phyloP scores from a whole-genome alignment of 2,329 filamentous ascomycete species.

The Sclerotinia minor region DNA sequence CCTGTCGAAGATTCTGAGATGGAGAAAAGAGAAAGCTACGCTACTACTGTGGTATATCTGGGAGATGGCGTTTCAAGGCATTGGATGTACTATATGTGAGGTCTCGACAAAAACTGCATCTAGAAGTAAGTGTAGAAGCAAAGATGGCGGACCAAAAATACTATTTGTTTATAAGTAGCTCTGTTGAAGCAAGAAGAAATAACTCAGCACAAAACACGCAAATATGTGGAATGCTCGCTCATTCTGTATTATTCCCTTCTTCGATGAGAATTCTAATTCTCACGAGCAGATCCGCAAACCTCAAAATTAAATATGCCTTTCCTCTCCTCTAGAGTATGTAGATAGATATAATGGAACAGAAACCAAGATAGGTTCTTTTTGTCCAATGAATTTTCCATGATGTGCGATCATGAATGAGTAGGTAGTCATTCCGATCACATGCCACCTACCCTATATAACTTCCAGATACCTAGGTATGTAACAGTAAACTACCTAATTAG shows the following conservation, averaged over 20 bases:
- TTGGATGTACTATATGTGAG: slow-evolving; percentile 25
- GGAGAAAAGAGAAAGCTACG: slow-evolving; percentile 13
- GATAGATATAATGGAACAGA: neutral
- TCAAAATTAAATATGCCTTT: neutral
- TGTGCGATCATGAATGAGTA: too few species aligned
- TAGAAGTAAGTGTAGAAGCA: slow-evolving; percentile 19
- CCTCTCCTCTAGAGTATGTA: neutral
- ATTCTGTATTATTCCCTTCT: neutral
- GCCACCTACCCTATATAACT: too few species aligned
- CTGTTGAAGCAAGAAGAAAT: neutral
- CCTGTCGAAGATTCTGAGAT: neutral
- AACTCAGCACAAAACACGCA: neutral
- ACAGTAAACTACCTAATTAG: too few species aligned
- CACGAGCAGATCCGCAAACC: neutral
- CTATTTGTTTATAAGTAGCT: slow-evolving; percentile 14
- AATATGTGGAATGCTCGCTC: neutral
- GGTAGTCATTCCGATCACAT: too few species aligned
- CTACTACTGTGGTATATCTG: slow-evolving; percentile 26
- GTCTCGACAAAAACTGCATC: slow-evolving; percentile 19
- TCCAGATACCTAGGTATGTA: too few species aligned
- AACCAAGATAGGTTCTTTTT: neutral
- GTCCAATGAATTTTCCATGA: too few species aligned
- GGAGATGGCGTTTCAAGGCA: slow-evolving; percentile 28
- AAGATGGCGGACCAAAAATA: slow-evolving; percentile 12
- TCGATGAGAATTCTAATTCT: neutral